A percentile compares a stretch with the other conserved stretches of the same genome.
These are phyloP conservation scores for Tardiomyces digboiensis DNA, from an alignment of 1,139 yeast genomes.

Conservation along the genomic window DNA sequence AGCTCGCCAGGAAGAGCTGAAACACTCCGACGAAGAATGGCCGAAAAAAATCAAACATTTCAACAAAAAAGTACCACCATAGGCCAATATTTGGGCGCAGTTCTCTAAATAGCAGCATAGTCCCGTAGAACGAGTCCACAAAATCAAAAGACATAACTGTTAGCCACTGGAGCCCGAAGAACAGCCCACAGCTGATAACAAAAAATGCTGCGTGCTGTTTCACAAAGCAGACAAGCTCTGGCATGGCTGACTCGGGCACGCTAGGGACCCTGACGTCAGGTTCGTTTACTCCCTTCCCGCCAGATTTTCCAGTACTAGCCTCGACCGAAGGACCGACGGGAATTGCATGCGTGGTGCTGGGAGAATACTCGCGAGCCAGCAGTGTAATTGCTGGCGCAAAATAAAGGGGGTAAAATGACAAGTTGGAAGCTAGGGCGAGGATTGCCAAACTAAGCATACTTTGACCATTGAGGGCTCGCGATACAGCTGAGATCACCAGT, in stretches of 20 bases:
- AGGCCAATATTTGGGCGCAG: slow-evolving; percentile 81
- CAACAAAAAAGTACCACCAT: slow-evolving; percentile 99
- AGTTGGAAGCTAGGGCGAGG: slow-evolving; percentile 55
- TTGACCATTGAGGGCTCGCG: slow-evolving; percentile 35
- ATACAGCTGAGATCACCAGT: slow-evolving; percentile 41
- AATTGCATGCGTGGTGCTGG: too few relatives aligned
- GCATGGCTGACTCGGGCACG: neutral
- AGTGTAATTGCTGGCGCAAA: slow-evolving; percentile 7
- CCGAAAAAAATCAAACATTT: slow-evolving; percentile 84
- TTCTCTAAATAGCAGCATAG: slow-evolving; percentile 51
- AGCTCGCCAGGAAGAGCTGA: slow-evolving; percentile 62
- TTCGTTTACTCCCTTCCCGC: too few relatives aligned
- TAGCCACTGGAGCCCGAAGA: slow-evolving; percentile 34
- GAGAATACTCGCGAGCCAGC: neutral
- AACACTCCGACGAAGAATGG: slow-evolving; percentile 79
- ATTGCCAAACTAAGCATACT: slow-evolving; percentile 40
- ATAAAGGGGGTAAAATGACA: slow-evolving; percentile 40
- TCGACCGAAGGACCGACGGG: neutral
- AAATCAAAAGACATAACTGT: slow-evolving; percentile 43
- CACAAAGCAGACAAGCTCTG: slow-evolving; percentile 18
- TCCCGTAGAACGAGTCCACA: slow-evolving; percentile 51
- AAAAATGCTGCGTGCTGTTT: slow-evolving; percentile 13
- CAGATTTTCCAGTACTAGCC: neutral
- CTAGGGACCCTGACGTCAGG: neutral
- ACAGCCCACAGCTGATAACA: slow-evolving; percentile 18